A percentile compares a stretch with the other conserved stretches of the same genome.
phyloP scores from a whole-genome alignment of 1,284 basidiomycete species.

The Cutaneotrichosporon sp. region DNA sequence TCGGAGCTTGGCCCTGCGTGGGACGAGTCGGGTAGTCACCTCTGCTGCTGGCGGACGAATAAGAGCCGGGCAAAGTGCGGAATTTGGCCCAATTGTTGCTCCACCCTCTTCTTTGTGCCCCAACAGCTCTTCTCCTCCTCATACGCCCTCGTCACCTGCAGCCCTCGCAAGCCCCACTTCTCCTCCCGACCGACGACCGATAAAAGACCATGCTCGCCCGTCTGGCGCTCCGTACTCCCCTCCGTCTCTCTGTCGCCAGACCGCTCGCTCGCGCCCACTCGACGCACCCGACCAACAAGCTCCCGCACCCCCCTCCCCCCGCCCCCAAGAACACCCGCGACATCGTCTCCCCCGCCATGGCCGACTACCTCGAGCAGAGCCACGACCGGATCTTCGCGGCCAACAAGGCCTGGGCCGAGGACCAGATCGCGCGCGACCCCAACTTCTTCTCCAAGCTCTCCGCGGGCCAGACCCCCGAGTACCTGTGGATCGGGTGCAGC shows the following conservation, averaged over 20 bases:
- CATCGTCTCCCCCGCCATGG: background rate
- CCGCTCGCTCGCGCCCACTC: no score
- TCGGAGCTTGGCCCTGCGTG: no score
- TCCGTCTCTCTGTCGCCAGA: background rate
- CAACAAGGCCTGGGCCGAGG: constrained; percentile 18
- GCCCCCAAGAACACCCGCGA: background rate
- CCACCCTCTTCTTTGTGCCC: no score
- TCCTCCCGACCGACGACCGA: background rate
- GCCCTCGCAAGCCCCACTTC: no score
- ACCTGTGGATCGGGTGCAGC: constrained; percentile 26
- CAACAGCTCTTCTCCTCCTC: no score
- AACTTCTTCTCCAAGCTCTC: constrained; percentile 21
- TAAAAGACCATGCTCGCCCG: background rate
- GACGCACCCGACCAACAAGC: no score
- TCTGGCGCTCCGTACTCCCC: background rate
- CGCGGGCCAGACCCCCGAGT: constrained; percentile 23
- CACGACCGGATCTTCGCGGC: constrained; percentile 20
- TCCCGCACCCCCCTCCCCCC: background rate
- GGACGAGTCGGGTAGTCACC: no score
- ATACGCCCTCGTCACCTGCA: background rate
- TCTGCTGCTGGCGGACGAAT: no score
- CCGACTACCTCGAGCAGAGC: constrained; percentile 6
- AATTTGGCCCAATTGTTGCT: no score
- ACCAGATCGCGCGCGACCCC: constrained; percentile 18
- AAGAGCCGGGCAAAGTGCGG: no score